Evolutionary conservation across 306 rosid species (phyloP).

Genomic region (Senna siamea): DNA sequence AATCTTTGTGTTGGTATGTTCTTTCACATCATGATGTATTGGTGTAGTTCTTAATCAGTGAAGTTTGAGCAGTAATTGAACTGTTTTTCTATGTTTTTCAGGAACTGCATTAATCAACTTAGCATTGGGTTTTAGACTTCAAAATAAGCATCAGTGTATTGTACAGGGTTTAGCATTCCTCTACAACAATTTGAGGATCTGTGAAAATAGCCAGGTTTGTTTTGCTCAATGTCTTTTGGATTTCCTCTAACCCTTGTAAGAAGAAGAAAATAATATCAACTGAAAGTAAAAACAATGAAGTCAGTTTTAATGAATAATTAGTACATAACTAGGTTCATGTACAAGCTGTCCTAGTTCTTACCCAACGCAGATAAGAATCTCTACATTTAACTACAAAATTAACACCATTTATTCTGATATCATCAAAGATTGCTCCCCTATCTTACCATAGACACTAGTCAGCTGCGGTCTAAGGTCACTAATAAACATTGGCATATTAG

Average conservation of each 20-base stretch:
- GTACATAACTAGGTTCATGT: constrained; percentile 19
- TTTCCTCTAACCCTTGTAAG: constrained; percentile 11
- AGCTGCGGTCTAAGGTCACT: neutral
- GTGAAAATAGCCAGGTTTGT: constrained; percentile 81
- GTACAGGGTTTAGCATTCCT: constrained; percentile 91
- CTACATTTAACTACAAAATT: neutral
- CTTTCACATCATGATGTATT: constrained; percentile 32
- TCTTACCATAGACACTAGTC: neutral
- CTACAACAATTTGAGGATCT: constrained; percentile 68
- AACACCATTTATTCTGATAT: neutral
- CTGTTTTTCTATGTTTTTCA: constrained; percentile 35
- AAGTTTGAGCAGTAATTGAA: constrained; percentile 25
- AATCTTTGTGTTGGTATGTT: constrained; percentile 84
- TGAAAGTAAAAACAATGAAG: constrained; percentile 15
- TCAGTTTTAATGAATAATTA: neutral
- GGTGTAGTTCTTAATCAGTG: constrained; percentile 1
- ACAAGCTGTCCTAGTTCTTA: constrained; percentile 2
- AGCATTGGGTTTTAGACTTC: constrained; percentile 85
- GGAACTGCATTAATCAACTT: constrained; percentile 87
- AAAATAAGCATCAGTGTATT: constrained; percentile 85
- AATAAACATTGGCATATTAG: neutral
- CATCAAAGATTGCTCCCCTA: neutral
- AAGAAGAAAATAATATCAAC: constrained; percentile 16
- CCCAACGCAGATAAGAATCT: neutral
- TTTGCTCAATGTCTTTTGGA: constrained; percentile 5